Conservation (phyloP, 2,329 filamentous ascomycete genomes). For the Colletotrichum australisinense region DNA sequence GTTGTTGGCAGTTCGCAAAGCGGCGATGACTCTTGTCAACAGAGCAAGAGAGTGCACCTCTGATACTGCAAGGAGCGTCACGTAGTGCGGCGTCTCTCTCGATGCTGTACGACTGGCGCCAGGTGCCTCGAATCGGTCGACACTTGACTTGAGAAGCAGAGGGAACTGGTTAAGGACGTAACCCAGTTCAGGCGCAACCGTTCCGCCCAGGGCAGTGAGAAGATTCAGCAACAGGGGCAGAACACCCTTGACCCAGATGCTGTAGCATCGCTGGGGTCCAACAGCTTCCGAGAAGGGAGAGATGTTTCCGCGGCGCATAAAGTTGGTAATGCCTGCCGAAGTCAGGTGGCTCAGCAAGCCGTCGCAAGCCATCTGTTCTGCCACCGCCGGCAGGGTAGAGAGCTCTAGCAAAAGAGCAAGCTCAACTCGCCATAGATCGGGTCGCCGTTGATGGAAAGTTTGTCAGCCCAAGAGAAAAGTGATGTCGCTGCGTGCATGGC, state of each 20-base stretch:
- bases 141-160: slow-evolving; percentile 78
- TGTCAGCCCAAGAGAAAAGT: slow-evolving; percentile 94
- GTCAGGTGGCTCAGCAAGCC: slow-evolving; percentile 84
- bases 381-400: slow-evolving; percentile 82
- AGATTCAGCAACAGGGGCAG: slow-evolving; percentile 91
- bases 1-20: slow-evolving; percentile 73
- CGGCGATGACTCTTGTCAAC: slow-evolving; percentile 77
- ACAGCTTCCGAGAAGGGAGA: slow-evolving; percentile 82
- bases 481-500: slow-evolving; percentile 85
- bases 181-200: slow-evolving; percentile 85
- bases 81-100: slow-evolving; percentile 65
- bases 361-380: slow-evolving; percentile 91
- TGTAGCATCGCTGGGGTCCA: slow-evolving; percentile 79
- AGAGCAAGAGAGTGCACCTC: slow-evolving; percentile 85
- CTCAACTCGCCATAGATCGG: slow-evolving; percentile 95
- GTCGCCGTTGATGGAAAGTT: slow-evolving; percentile 80
- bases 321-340: slow-evolving; percentile 81
- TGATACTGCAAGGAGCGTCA: slow-evolving; percentile 78
- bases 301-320: slow-evolving; percentile 77
- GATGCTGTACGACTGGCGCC: slow-evolving; percentile 63
- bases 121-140: slow-evolving; percentile 76
- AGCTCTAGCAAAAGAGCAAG: slow-evolving; percentile 89
- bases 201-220: slow-evolving; percentile 81
- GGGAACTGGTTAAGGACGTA: slow-evolving; percentile 92
- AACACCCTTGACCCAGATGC: slow-evolving; percentile 90